Evolutionary conservation across 495 filamentous ascomycete genomes (phyloP), one percentile per base, ranked within the genome.

Genomic region (Jackrogersella minutella): DNA sequence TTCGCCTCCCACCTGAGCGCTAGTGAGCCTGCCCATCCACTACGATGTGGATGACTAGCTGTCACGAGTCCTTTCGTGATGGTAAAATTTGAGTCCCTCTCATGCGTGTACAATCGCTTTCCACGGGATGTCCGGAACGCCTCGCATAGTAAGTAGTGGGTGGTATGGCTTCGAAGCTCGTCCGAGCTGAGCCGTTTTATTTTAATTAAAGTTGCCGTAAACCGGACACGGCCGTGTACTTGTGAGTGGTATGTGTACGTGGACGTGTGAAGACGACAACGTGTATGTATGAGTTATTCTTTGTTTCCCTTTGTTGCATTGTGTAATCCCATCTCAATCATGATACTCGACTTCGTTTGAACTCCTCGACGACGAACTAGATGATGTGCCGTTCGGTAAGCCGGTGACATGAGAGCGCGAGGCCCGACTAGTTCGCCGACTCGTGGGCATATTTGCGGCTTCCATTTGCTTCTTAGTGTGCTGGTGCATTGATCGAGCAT

Each of bases 401-500:
- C 70, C 56, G 0, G 74, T 61, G 3, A 77, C 52, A 1, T 69
- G 58, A 19, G 70, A 58, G 16, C 46, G 58, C n/a, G 55, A 46
- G 14, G 49, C 46, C 49, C 39, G 63, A 34, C 16, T 41, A 19
- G 56, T 55, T 52, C 68, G 69, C 6, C 63, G 66, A 36, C 61
- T 51, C 14, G 71, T 56, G 5, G 71, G 59, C 49, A 70, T 66
- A 17, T 75, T 76, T 47, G 75, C 76, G 2, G 78, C 76, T 51
- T 84, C 79, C 80, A 84, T 82, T 70, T 84, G 81, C 28, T 77
- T 66, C 75, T 82, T 82, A 50, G 81, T 84, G 62, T 84, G 81
- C 40, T 78, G 76, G 53, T 80, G 80, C 80, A 84, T 84, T 41
- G 73, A 77, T 51, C 80, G 77, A 3, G 79, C 68, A 54, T 84